Evolutionary conservation across 208 protist genomes (phyloP).

Genomic region (Trypanosoma grayi): DNA sequence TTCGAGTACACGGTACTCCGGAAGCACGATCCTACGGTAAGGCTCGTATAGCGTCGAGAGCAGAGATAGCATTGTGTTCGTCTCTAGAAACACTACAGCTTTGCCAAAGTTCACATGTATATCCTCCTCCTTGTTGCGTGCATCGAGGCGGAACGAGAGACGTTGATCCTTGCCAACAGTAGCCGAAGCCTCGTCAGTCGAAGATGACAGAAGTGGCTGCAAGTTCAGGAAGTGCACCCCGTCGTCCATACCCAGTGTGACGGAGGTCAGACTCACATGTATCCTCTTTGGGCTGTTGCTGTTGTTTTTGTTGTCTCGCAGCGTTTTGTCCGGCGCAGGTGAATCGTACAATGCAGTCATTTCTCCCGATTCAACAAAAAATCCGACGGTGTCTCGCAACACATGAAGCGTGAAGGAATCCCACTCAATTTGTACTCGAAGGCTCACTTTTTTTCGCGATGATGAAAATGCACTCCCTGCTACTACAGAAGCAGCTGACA

Average conservation of each 20-base stretch:
- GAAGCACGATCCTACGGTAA: slow-evolving; percentile 55
- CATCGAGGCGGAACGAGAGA: slow-evolving; percentile 4
- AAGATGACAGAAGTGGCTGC: background rate
- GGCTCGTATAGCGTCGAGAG: slow-evolving; percentile 60
- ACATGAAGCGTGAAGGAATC: slow-evolving; percentile 20
- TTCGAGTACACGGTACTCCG: slow-evolving; percentile 37
- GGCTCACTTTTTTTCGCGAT: background rate
- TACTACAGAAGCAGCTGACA: background rate
- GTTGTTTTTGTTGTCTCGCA: background rate
- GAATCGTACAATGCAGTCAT: slow-evolving; percentile 18
- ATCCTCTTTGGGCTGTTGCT: background rate
- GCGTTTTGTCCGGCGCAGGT: background rate
- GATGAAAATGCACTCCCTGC: background rate
- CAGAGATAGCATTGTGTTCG: slow-evolving; percentile 34
- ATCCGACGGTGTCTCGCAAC: slow-evolving; percentile 1
- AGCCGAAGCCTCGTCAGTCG: background rate
- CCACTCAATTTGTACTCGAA: slow-evolving; percentile 10
- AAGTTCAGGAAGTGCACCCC: slow-evolving; percentile 8
- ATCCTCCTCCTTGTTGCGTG: slow-evolving; percentile 21
- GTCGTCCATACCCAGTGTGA: slow-evolving; percentile 15
- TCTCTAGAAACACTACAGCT: slow-evolving; percentile 38
- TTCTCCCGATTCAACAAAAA: slow-evolving; percentile 6
- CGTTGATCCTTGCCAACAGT: background rate
- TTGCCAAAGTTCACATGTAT: slow-evolving; percentile 37
- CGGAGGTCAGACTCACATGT: slow-evolving; percentile 3